Base-by-base conservation (phyloP, 345 rosid genomes). In the Xanthoceras sorbifolium region DNA sequence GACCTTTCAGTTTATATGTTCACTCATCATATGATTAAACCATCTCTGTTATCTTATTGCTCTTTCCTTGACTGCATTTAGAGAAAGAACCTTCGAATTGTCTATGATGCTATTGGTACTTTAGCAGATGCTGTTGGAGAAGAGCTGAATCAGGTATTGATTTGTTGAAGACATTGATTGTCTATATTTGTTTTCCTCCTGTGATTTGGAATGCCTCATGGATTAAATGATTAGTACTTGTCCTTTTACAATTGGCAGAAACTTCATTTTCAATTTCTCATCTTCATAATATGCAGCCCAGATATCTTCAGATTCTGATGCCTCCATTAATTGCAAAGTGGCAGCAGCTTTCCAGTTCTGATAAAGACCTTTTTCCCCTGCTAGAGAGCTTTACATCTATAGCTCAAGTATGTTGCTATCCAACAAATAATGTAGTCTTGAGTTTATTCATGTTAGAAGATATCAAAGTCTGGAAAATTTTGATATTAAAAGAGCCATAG, bases 101-200 rank as follows among this genome's bases (percentile, higher is more conserved):
- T 94, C 29, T 97, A 92, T 84, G 99, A 97, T 88, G 98, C 99
- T 69, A 92, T 97, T 82, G 99, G 98, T 82, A 97, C 98, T 67
- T 89, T 97, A 68, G 98, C 98, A 61, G 98, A 97, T 82, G 95
- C 97, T 61, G 98, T 97, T 79, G 98, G 97, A 82, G 86, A 74
- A 31, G 92, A 94, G 76, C 84, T 97, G 77, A 91, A 97, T 85
- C 88, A 88, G 95, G 98, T 97, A 86, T 64, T 20, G 29, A 14
- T 32, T 67, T 65, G 73, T 28, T 29, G 31, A 69, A 79, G 10
- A 65, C 20, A 22, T 64, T 74, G 54, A 40, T 63, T 40, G 6
- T 61, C 36, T 32, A 7, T 69, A 31, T 12, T 7, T 38, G 9
- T 15, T 57, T 79, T 44, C 5, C 26, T n/a, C 38, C 28, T 57